Evolutionary conservation across 768 basidiomycete genomes (phyloP).

Genomic region (Calocybe indica): DNA sequence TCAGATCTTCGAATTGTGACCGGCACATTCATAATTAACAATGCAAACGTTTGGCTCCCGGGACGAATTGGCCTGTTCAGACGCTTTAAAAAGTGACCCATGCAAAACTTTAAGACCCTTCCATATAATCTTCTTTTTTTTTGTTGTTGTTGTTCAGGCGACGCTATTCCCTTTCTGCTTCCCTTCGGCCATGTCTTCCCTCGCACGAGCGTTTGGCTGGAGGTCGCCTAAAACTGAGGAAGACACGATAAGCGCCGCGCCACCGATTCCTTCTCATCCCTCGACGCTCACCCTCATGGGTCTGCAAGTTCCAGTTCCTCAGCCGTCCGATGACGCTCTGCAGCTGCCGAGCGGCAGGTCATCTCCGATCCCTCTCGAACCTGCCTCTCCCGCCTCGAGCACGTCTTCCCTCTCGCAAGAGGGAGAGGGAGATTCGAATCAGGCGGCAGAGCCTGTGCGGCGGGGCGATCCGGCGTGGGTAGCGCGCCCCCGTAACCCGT

Average conservation of each 20-base stretch:
- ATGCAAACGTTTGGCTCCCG: conserved; percentile 9
- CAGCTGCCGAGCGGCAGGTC: too few species aligned
- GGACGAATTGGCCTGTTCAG: neutral
- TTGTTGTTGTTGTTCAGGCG: too few species aligned
- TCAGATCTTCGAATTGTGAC: conserved; percentile 6
- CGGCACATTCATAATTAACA: conserved; percentile 10
- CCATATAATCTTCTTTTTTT: too few species aligned
- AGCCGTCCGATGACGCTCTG: neutral
- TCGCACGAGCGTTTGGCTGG: conserved; percentile 26
- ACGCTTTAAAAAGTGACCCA: conserved; percentile 7
- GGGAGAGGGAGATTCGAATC: conserved; percentile 9
- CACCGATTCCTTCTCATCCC: conserved; percentile 9
- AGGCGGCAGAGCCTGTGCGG: conserved; percentile 23
- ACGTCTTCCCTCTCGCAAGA: conserved; percentile 18
- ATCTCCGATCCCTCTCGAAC: neutral
- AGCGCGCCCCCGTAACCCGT: conserved; percentile 63
- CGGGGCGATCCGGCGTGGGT: conserved; percentile 51
- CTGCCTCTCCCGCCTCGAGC: conserved; percentile 15
- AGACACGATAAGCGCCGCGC: conserved; percentile 16
- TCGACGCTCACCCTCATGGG: neutral
- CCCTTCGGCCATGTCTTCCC: conserved; percentile 11
- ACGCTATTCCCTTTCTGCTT: too few species aligned
- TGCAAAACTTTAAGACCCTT: too few species aligned
- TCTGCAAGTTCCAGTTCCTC: conserved; percentile 2
- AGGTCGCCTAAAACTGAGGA: conserved; percentile 20